phyloP scores from a whole-genome alignment of 805 yeast genomes.

The Teunomyces panamensis region DNA sequence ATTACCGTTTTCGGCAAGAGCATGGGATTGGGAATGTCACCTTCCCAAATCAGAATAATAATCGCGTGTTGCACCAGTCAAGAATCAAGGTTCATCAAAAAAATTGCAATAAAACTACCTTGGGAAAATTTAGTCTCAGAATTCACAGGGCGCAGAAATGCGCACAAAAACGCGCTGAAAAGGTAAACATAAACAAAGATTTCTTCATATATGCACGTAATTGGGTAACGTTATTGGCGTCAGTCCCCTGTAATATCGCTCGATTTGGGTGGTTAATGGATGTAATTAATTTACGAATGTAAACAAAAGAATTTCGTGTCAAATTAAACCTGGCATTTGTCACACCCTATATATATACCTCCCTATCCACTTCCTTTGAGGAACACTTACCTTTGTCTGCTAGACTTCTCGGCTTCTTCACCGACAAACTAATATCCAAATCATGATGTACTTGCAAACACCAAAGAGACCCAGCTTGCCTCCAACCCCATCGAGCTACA shows the following conservation, averaged over 20 bases:
- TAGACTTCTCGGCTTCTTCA: too few species aligned
- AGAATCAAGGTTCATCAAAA: background rate
- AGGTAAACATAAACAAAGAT: conserved; percentile 2
- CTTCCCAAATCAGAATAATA: background rate
- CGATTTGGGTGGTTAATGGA: conserved; percentile 3
- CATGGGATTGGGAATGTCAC: background rate
- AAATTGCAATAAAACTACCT: background rate
- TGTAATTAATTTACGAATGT: conserved; percentile 1
- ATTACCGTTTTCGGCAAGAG: background rate
- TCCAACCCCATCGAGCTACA: conserved; percentile 18
- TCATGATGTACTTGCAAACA: conserved; percentile 27
- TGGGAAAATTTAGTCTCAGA: background rate
- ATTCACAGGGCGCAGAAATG: background rate
- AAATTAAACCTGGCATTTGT: background rate
- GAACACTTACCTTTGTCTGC: too few species aligned
- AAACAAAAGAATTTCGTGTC: conserved; percentile 1
- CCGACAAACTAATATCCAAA: background rate
- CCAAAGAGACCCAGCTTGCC: conserved; percentile 33
- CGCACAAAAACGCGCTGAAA: conserved; percentile 4
- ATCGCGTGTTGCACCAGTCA: background rate
- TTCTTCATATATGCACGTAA: conserved; percentile 3
- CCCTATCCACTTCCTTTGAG: background rate
- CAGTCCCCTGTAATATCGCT: conserved; percentile 4
- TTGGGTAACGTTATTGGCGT: conserved; percentile 2
- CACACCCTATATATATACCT: background rate